Evolutionary conservation across 2,329 filamentous ascomycete genomes (phyloP), one percentile per base, ranked within the genome.

Genomic region (Leptoxyphium fumago): DNA sequence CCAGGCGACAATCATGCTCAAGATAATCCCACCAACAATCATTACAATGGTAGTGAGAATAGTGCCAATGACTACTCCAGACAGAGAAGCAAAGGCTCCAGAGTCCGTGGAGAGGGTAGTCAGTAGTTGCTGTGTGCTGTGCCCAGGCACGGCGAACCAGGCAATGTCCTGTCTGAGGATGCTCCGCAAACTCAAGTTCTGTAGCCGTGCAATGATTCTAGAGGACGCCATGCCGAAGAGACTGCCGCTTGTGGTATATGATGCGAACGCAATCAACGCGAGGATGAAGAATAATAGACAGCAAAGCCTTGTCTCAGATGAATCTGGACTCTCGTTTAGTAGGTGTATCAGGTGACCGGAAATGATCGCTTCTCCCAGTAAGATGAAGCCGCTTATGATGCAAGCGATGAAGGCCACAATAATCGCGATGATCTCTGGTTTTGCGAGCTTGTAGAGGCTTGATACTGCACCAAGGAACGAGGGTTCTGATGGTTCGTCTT

Each of bases 361-460:
- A 28, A 73, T 71, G 21, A 78, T 62, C 21, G 74, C 75, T 48
- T 78, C 71, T 13, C 77, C 78, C 21, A 82, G 71, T 34, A 80
- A 66, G 29, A 73, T 61, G 3, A 61, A 64, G 10, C 60, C 71
- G 14, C 67, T 70, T 29, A 68, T 48, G 11, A 69, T 58, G 1
- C 69, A 71, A 6, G 65, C 64, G 36, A 62, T 38, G 3, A 72
- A 53, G 5, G 68, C 69, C 5, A 69, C 38, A 3, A 51, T 43
- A 17, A 69, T 62, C 38, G 69, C 60, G 8, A 58, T 52, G 2
- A 55, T 47, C 42, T 71, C 64, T 8, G 63, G 55, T 18, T 58
- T 61, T 39, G 50, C 46, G 32, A 57, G 11, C 11, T 21, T 40
- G 38, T 18, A 40, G 10, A 40, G 38, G 6, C 21, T 21, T 17